phyloP scores from a whole-genome alignment of 352 stramenopile species.

The Pythium sp. region DNA sequence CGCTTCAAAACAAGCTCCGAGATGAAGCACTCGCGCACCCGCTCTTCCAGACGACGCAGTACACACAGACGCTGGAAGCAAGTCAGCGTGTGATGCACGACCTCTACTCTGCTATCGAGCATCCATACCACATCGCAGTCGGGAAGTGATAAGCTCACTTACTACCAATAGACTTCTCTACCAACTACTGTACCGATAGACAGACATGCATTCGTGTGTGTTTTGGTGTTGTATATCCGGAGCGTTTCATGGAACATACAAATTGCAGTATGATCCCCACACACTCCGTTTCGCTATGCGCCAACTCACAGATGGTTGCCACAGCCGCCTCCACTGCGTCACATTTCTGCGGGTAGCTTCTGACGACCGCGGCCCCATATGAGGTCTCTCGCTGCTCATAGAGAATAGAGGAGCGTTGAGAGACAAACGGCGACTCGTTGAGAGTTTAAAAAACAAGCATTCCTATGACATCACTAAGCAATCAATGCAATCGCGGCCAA shows the following conservation, averaged over 20 bases:
- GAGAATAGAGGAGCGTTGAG: constrained; percentile 15
- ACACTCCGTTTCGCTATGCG: constrained; percentile 59
- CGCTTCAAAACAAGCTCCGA: constrained; percentile 25
- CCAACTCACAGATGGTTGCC: constrained; percentile 26
- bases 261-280: constrained; percentile 79
- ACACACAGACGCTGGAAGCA: constrained; percentile 38
- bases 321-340: constrained; percentile 21
- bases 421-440: constrained; percentile 5
- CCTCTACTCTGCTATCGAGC: constrained; percentile 21
- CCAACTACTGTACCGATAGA: no score
- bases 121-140: constrained; percentile 32
- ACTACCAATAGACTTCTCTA: no score
- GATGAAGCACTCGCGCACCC: constrained; percentile 15
- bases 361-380: constrained; percentile 7
- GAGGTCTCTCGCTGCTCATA: constrained; percentile 19
- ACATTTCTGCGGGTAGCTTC: constrained; percentile 37
- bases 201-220: no score
- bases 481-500: not conserved
- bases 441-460: constrained; percentile 1
- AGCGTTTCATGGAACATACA: constrained; percentile 76
- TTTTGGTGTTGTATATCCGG: constrained; percentile 29
- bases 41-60: constrained; percentile 36
- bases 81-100: constrained; percentile 40
- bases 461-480: not conserved
- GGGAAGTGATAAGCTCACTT: not conserved